Conservation (phyloP, 441 rosid species). For the Populus tomentosa region DNA sequence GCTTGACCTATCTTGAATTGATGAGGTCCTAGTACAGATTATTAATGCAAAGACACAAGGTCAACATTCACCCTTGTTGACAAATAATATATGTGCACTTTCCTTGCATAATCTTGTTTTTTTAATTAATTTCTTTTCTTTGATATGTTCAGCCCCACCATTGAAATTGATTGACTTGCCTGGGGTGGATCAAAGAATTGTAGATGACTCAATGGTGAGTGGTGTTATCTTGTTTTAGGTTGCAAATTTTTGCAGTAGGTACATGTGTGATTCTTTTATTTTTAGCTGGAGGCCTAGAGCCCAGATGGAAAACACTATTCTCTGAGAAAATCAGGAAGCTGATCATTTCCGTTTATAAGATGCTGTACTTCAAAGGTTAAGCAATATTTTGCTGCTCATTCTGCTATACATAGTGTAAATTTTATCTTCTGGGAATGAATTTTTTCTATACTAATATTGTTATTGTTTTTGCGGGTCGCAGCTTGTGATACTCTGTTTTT, state of each 20-base stretch:
- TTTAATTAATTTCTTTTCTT: not conserved
- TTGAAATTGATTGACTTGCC: constrained; percentile 86
- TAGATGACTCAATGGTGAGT: constrained; percentile 82
- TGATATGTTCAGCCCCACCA: constrained; percentile 68
- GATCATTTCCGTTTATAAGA: constrained; percentile 4
- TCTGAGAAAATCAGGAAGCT: not conserved
- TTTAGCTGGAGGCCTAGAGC: not conserved
- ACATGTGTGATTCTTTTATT: not conserved
- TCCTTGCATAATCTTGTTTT: not conserved
- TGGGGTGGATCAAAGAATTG: constrained; percentile 88
- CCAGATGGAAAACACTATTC: not conserved
- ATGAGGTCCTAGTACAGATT: not conserved
- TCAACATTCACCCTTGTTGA: not conserved
- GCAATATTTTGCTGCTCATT: not conserved
- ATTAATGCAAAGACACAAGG: not conserved
- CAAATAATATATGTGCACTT: not conserved
- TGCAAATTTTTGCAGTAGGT: constrained; percentile 11
- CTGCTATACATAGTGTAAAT: not conserved
- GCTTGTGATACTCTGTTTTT: not conserved
- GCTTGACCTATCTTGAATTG: not conserved
- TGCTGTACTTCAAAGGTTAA: constrained; percentile 7
- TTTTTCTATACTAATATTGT: not conserved
- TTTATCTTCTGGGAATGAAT: not conserved
- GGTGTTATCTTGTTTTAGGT: constrained; percentile 8
- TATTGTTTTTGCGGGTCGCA: not conserved